Conservation (phyloP, 169 alveolate species). For the Plasmodium gonderi region DNA sequence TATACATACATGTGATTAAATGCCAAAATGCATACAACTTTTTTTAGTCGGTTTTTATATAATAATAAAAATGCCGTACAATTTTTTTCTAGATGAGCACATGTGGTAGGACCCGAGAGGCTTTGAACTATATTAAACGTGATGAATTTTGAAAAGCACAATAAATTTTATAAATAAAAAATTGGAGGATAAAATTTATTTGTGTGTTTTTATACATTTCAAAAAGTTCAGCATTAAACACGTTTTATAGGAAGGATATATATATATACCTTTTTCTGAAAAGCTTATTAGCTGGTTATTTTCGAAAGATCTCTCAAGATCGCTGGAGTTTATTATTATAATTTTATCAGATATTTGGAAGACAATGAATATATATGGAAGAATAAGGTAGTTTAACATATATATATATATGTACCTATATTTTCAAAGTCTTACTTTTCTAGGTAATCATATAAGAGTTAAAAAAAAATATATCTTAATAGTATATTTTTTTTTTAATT, state of each 20-base stretch:
- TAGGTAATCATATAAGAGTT: too few relatives aligned
- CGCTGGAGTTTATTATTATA: slow-evolving; percentile 88
- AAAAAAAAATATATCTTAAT: too few relatives aligned
- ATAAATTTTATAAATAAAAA: slow-evolving; percentile 90
- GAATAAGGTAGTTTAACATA: too few relatives aligned
- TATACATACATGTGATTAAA: too few relatives aligned
- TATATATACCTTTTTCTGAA: slow-evolving; percentile 65
- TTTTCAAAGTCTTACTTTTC: too few relatives aligned
- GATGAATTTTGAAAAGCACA: slow-evolving; percentile 89
- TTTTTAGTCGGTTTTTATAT: background rate
- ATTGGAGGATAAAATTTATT: slow-evolving; percentile 93
- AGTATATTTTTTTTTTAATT: background rate
- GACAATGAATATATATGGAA: slow-evolving; percentile 88
- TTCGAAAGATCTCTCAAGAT: slow-evolving; percentile 94
- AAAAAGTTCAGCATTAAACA: slow-evolving; percentile 92
- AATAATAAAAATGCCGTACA: too few relatives aligned
- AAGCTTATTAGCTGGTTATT: slow-evolving; percentile 95
- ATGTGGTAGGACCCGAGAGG: slow-evolving; percentile 93
- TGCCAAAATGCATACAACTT: too few relatives aligned
- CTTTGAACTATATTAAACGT: slow-evolving; percentile 92
- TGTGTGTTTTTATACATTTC: slow-evolving; percentile 86
- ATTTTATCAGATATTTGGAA: slow-evolving; percentile 90
- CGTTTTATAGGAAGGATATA: background rate
- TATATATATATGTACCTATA: too few relatives aligned
- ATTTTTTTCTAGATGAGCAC: slow-evolving; percentile 79